Evolutionary conservation across 176 grass and related monocot genomes (phyloP).

Genomic region (Pontederia paniculata): DNA sequence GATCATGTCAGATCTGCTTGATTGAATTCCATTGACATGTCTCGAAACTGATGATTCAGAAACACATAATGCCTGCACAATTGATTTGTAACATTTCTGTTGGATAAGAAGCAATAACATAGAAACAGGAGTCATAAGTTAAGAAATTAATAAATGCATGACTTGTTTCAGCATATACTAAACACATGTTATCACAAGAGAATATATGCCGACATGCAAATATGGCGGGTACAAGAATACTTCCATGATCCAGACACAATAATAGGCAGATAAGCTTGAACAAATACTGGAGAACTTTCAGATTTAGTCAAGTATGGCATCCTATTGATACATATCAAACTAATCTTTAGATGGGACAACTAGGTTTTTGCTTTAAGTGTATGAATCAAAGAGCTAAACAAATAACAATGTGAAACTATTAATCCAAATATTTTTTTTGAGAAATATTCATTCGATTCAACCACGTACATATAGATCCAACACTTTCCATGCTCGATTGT

Average conservation of each 20-base stretch:
- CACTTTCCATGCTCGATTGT: too few species aligned
- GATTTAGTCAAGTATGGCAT: too few species aligned
- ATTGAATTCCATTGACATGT: slow-evolving; percentile 49
- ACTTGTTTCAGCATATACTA: too few species aligned
- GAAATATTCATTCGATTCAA: neutral
- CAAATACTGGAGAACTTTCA: too few species aligned
- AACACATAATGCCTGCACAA: slow-evolving; percentile 78
- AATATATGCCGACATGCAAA: neutral
- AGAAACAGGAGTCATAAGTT: neutral
- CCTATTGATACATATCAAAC: neutral
- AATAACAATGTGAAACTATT: neutral
- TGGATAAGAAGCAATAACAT: neutral
- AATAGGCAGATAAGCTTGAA: too few species aligned
- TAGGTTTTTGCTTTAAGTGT: neutral
- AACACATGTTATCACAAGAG: neutral
- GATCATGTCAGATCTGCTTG: slow-evolving; percentile 52
- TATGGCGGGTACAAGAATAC: too few species aligned
- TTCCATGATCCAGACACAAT: too few species aligned
- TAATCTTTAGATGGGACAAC: neutral
- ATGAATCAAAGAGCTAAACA: neutral
- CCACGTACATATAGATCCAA: too few species aligned
- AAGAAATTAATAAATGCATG: too few species aligned
- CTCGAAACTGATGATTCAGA: slow-evolving; percentile 25
- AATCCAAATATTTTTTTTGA: neutral
- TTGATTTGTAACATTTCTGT: slow-evolving; percentile 8